Conservation (phyloP, 257 asterid genomes). For the Striga asiatica region DNA sequence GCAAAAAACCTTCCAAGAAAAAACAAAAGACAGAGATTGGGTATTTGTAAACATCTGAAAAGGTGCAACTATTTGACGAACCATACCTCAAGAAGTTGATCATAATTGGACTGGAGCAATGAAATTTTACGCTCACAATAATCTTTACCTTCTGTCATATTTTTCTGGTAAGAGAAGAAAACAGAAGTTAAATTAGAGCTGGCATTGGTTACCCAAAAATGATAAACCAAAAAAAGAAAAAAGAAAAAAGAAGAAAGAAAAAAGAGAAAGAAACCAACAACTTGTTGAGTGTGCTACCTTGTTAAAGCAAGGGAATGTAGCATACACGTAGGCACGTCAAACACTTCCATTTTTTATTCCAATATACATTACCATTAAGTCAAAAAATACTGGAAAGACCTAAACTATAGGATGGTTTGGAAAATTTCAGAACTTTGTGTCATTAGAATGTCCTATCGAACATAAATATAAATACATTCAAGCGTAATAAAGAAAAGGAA, state of each 20-base stretch:
- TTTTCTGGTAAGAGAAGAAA: slow-evolving; percentile 43
- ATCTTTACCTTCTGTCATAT: slow-evolving; percentile 86
- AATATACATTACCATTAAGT: neutral
- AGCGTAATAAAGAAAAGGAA: no score
- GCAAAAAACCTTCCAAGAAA: no score
- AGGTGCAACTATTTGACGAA: neutral
- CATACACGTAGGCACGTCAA: neutral
- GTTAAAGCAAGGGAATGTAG: neutral
- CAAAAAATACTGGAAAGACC: neutral
- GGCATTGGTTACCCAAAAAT: neutral
- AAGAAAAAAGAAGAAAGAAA: no score
- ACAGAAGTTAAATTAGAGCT: slow-evolving; percentile 6
- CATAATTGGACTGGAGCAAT: slow-evolving; percentile 86
- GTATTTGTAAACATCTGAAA: neutral
- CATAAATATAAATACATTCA: neutral
- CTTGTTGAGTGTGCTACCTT: neutral
- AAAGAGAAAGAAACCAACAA: neutral
- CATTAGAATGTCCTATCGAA: neutral
- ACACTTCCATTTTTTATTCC: neutral
- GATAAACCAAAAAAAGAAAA: neutral
- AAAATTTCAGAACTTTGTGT: neutral
- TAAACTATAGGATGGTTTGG: neutral
- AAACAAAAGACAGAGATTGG: neutral
- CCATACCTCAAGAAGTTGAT: slow-evolving; percentile 87
- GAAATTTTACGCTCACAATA: slow-evolving; percentile 82